Base-by-base conservation (phyloP, 1,284 basidiomycete species). In the Pseudozyma tsukubaensis region DNA sequence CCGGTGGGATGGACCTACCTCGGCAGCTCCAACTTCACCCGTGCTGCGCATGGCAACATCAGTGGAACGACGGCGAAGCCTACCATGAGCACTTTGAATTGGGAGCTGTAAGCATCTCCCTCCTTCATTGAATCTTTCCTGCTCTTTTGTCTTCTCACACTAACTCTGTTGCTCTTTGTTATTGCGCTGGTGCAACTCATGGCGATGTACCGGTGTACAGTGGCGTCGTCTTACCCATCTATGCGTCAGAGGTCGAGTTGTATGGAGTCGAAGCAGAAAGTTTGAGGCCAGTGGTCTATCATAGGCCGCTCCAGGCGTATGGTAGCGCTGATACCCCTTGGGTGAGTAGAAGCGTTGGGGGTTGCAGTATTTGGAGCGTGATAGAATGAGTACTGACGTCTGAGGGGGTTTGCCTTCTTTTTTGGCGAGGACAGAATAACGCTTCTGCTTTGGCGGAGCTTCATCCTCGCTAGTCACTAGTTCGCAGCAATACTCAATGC, bases 1-100 rank as follows among this genome's bases (percentile, higher is more conserved):
- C 61, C 71, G 2, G 52, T 78, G 9, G 82, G 83, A 1, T 84
- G 77, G 77, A 72, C 74, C 3, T 83, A 83, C 60, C 29, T 80
- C 14, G 82, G 82, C 19, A 76, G 72, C 51, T 59, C 74, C 29
- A 84, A 84, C 66, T 83, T 84, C 35, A 83, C 82, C 7, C 75
- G 72, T 19, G 80, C 80, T 2, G 83, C 83, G 1, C 83, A 83
- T 69, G 83, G 83, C 21, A 81, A 76, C 34, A 64, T 83, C 14
- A 45, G 52, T 16, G 79, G 81, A 8, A 72, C 61, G 2, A 36
- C 32, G 0, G 59, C 34, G 2, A 54, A 50, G 18, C 68, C 70
- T 3, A 79, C 72, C 5, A 64, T 67, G 56, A 72, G 67, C 32
- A 56, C 59, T 1, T 56, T 52, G 37, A 83, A 83, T 53, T 83